phyloP scores from a whole-genome alignment of 1,284 basidiomycete species.

The Thelephora terrestris region DNA sequence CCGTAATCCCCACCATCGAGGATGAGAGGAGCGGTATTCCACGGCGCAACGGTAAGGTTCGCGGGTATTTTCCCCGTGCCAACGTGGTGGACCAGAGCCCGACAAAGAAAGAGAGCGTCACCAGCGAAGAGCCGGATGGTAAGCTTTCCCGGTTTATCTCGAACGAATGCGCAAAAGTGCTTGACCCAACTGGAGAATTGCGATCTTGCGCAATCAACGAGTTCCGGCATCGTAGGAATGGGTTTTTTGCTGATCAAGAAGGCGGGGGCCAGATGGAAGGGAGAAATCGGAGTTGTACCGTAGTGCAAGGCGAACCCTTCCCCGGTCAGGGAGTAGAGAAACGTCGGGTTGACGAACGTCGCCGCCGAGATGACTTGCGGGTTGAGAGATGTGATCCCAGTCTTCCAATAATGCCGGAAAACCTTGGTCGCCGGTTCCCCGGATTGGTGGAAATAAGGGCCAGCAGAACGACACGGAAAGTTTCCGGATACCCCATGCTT shows the following conservation, averaged over 20 bases:
- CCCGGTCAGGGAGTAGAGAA: constrained; percentile 32
- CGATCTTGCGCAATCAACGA: constrained; percentile 19
- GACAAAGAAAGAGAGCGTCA: constrained; percentile 25
- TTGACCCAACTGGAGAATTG: constrained; percentile 30
- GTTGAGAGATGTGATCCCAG: constrained; percentile 29
- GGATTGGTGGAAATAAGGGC: constrained; percentile 23
- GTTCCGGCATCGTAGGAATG: constrained; percentile 10
- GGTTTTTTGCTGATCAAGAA: constrained; percentile 10
- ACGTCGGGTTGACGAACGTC: constrained; percentile 35
- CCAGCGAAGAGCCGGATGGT: constrained; percentile 27
- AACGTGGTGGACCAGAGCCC: constrained; percentile 16
- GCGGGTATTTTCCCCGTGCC: constrained; percentile 13
- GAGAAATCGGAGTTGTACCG: constrained; percentile 31
- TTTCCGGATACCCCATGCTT: no score
- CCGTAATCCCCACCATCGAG: constrained; percentile 7
- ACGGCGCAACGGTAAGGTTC: constrained; percentile 16
- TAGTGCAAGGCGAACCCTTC: constrained; percentile 37
- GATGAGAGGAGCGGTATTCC: constrained; percentile 4
- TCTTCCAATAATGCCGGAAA: constrained; percentile 30
- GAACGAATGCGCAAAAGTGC: constrained; percentile 17
- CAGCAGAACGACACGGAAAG: constrained; percentile 26
- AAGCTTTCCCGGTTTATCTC: constrained; percentile 4
- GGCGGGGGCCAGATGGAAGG: constrained; percentile 37
- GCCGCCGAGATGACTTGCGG: constrained; percentile 17
- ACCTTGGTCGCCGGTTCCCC: background rate